A percentile compares a stretch with the other conserved stretches of the same genome.
These are phyloP conservation scores for Allomyces arbusculus DNA, from an alignment of 192 early-diverging fungal genomes.

Conservation along the genomic window DNA sequence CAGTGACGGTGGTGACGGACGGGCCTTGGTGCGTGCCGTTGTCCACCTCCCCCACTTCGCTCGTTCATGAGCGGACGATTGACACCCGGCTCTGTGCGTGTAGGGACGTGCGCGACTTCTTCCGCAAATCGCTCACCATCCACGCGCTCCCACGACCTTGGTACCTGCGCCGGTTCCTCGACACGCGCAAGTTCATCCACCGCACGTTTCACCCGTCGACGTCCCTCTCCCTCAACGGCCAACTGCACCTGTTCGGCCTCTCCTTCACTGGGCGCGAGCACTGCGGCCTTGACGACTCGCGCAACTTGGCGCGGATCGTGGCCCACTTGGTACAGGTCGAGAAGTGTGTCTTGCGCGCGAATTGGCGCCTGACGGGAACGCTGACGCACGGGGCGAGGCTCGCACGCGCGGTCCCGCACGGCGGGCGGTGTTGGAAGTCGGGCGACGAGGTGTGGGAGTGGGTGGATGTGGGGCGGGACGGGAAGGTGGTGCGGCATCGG, in stretches of 20 bases:
- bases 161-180: background rate
- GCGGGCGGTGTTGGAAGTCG: no score
- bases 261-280: conserved; percentile 53
- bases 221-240: background rate
- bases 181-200: background rate
- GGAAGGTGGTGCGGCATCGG: no score
- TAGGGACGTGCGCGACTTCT: background rate
- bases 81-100: no score
- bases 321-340: conserved; percentile 21
- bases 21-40: no score
- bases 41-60: no score
- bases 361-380: background rate
- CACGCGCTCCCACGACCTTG: background rate
- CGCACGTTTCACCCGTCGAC: background rate
- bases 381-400: no score
- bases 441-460: no score
- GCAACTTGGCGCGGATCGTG: conserved; percentile 54
- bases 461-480: no score
- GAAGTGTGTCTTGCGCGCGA: background rate
- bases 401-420: no score
- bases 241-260: conserved; percentile 18
- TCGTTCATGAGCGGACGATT: no score
- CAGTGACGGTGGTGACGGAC: no score
- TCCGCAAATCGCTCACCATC: background rate
- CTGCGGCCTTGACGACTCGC: conserved; percentile 61